These are phyloP conservation scores for Citrus mangshanensis DNA, from an alignment of 345 rosid species.

Conservation along the genomic window DNA sequence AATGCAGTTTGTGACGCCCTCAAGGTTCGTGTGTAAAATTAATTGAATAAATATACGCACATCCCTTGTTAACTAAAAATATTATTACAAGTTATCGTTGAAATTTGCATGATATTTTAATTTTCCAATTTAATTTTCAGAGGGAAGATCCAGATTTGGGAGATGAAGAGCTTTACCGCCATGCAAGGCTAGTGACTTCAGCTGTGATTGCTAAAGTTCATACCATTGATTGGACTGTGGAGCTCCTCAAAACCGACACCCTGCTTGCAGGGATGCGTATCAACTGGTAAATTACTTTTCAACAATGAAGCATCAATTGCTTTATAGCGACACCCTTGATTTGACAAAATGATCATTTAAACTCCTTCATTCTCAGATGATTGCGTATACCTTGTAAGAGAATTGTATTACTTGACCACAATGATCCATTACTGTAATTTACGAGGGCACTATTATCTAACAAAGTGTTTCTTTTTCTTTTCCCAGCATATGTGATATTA, in stretches of 20 bases:
- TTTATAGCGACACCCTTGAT: too few relatives aligned
- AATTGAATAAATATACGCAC: too few relatives aligned
- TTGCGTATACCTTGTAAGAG: too few relatives aligned
- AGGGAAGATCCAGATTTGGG: conserved; percentile 29
- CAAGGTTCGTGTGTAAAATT: conserved; percentile 25
- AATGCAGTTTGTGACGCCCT: conserved; percentile 53
- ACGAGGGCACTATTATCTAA: too few relatives aligned
- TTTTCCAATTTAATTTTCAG: conserved; percentile 10
- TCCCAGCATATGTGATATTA: too few relatives aligned
- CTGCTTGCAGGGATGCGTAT: conserved; percentile 54
- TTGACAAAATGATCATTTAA: too few relatives aligned
- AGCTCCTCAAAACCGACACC: conserved; percentile 59
- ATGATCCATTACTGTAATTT: too few relatives aligned
- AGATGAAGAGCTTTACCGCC: conserved; percentile 48
- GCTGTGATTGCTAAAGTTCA: conserved; percentile 68
- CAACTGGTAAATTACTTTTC: conserved; percentile 36
- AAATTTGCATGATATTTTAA: background rate
- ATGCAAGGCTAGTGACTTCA: conserved; percentile 55
- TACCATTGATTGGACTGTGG: conserved; percentile 68
- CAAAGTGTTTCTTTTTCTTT: too few relatives aligned
- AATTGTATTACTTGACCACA: too few relatives aligned
- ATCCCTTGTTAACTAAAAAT: too few relatives aligned
- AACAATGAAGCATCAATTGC: background rate
- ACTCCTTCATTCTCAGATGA: too few relatives aligned
- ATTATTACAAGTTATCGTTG: too few relatives aligned